A percentile compares a stretch with the other conserved stretches of the same genome.
These are phyloP conservation scores for Isatis lusitanica DNA, from an alignment of 441 rosid species.

Conservation along the genomic window DNA sequence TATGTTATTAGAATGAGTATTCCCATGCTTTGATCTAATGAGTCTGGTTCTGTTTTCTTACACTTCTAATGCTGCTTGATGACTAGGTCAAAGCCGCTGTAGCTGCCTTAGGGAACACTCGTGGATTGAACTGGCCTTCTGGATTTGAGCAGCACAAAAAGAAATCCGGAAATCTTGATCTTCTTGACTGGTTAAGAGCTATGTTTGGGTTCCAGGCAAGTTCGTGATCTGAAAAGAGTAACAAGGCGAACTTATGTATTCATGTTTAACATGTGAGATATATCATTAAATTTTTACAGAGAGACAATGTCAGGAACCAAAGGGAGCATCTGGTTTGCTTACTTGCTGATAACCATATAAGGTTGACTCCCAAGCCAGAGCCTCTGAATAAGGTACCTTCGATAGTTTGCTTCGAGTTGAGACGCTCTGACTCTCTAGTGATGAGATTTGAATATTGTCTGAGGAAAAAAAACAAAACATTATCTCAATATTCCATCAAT, in stretches of 20 bases:
- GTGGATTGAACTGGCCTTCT: slow-evolving; percentile 85
- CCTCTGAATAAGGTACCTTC: slow-evolving; percentile 80
- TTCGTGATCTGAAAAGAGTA: slow-evolving; percentile 23
- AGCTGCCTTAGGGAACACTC: slow-evolving; percentile 84
- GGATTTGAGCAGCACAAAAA: slow-evolving; percentile 81
- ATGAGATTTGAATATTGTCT: slow-evolving; percentile 6
- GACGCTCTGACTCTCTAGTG: slow-evolving; percentile 4
- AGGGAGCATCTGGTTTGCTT: slow-evolving; percentile 94
- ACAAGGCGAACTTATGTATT: slow-evolving; percentile 3
- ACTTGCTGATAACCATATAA: slow-evolving; percentile 84
- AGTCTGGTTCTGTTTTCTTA: slow-evolving; percentile 10
- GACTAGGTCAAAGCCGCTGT: slow-evolving; percentile 89
- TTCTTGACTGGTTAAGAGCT: slow-evolving; percentile 97
- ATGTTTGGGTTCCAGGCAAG: slow-evolving; percentile 99
- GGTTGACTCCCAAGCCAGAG: slow-evolving; percentile 89
- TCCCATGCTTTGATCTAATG: not conserved
- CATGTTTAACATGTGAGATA: slow-evolving; percentile 9
- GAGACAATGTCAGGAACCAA: slow-evolving; percentile 93
- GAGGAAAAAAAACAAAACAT: not conserved
- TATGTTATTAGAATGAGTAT: not conserved
- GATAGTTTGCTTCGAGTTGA: slow-evolving; percentile 12
- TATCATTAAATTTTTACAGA: slow-evolving; percentile 51
- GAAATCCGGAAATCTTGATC: slow-evolving; percentile 83
- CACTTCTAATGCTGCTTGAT: slow-evolving; percentile 30
- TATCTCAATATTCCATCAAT: not conserved